These are phyloP conservation scores for Pugionium cornutum DNA, from an alignment of 345 rosid species.

Conservation along the genomic window DNA sequence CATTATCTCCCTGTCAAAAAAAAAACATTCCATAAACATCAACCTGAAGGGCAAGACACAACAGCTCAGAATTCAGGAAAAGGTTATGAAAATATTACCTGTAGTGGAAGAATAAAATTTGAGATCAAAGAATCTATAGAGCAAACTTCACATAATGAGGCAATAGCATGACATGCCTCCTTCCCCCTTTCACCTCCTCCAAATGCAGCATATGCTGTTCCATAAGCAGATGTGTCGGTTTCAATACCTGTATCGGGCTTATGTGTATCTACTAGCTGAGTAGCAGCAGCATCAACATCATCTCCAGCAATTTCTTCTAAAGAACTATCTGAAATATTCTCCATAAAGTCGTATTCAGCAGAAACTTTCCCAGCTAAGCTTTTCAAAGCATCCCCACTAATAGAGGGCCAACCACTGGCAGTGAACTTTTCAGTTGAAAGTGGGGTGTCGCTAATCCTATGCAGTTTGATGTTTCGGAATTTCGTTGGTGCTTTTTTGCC, in stretches of 20 bases:
- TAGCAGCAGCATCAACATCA: slow-evolving; percentile 21
- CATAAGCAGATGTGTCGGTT: slow-evolving; percentile 56
- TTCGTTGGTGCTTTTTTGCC: slow-evolving; percentile 80
- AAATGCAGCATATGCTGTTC: slow-evolving; percentile 59
- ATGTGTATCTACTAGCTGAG: slow-evolving; percentile 16
- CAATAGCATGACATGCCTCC: slow-evolving; percentile 93
- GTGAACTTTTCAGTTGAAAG: slow-evolving; percentile 67
- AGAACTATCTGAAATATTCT: slow-evolving; percentile 41
- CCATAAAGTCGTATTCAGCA: slow-evolving; percentile 56
- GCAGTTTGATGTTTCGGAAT: slow-evolving; percentile 61
- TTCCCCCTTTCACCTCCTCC: slow-evolving; percentile 56
- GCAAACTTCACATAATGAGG: slow-evolving; percentile 89
- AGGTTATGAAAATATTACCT: slow-evolving; percentile 48
- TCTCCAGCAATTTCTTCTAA: slow-evolving; percentile 40
- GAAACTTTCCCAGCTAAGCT: slow-evolving; percentile 78
- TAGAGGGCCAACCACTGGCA: slow-evolving; percentile 83
- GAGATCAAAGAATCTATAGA: slow-evolving; percentile 90
- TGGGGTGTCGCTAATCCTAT: slow-evolving; percentile 45
- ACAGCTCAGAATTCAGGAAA: slow-evolving; percentile 3
- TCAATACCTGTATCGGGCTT: slow-evolving; percentile 29
- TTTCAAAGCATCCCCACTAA: slow-evolving; percentile 74
- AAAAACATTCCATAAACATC: slow-evolving; percentile 11
- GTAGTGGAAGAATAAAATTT: slow-evolving; percentile 90
- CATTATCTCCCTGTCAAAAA: slow-evolving; percentile 64
- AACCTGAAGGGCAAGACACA: neutral